A percentile compares a stretch with the other conserved stretches of the same genome.
These are phyloP conservation scores for Plasmodium adleri DNA, from an alignment of 169 alveolate species.

Conservation along the genomic window DNA sequence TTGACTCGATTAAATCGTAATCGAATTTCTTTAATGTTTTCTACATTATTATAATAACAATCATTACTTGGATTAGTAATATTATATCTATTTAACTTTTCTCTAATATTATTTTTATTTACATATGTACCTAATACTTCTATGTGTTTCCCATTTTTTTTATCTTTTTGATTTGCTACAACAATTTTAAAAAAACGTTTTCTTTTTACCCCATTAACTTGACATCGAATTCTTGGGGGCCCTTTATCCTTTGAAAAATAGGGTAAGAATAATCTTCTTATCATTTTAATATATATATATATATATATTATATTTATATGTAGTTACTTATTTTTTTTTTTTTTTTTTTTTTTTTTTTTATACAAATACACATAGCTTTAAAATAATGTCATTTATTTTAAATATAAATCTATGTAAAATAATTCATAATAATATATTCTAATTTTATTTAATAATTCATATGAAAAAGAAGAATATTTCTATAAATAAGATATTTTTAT, in stretches of 20 bases:
- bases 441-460: too few relatives aligned
- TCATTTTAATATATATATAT: conserved; percentile 57
- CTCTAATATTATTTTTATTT: conserved; percentile 79
- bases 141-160: conserved; percentile 92
- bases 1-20: conserved; percentile 89
- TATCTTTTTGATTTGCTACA: conserved; percentile 91
- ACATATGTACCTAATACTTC: conserved; percentile 88
- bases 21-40: conserved; percentile 86
- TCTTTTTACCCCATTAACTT: conserved; percentile 86
- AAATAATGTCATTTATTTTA: too few relatives aligned
- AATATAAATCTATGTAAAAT: too few relatives aligned
- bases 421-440: too few relatives aligned
- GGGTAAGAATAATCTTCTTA: conserved; percentile 81
- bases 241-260: conserved; percentile 86
- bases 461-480: too few relatives aligned
- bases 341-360: too few relatives aligned
- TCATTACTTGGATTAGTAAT: conserved; percentile 82
- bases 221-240: conserved; percentile 86
- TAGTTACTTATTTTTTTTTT: too few relatives aligned
- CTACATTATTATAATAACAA: conserved; percentile 65
- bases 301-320: too few relatives aligned
- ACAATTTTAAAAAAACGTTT: conserved; percentile 87
- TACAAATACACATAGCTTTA: too few relatives aligned
- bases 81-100: conserved; percentile 79
- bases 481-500: too few relatives aligned